A percentile compares a stretch with the other conserved stretches of the same genome.
Conservation (phyloP, 345 rosid genomes). For the Lumnitzera racemosa region DNA sequence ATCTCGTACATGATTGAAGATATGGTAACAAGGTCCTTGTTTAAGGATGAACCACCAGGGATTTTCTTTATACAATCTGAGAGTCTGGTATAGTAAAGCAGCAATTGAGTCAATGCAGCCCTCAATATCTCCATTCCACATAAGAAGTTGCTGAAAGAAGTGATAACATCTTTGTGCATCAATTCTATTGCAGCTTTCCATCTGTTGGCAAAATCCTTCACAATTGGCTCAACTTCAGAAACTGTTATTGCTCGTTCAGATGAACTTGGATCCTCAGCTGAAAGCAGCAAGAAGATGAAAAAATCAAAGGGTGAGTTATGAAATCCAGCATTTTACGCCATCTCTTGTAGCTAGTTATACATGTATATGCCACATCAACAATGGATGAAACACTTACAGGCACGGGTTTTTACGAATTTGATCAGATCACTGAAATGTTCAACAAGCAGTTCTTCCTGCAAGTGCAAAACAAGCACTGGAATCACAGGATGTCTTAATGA, state of each 20-base stretch:
- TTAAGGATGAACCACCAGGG: slow-evolving; percentile 65
- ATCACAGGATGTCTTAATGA: background rate
- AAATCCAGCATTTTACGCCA: too few relatives aligned
- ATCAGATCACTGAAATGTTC: slow-evolving; percentile 92
- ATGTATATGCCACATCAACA: too few relatives aligned
- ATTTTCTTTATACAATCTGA: slow-evolving; percentile 81
- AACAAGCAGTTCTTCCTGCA: slow-evolving; percentile 84
- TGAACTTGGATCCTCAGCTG: slow-evolving; percentile 68
- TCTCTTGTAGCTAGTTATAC: too few relatives aligned
- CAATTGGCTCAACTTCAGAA: slow-evolving; percentile 75
- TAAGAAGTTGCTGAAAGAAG: slow-evolving; percentile 94
- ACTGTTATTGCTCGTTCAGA: slow-evolving; percentile 61
- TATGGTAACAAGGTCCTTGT: slow-evolving; percentile 88
- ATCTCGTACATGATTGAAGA: slow-evolving; percentile 97
- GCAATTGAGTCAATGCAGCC: slow-evolving; percentile 91
- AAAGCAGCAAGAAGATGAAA: background rate
- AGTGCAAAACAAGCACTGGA: background rate
- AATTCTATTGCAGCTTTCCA: slow-evolving; percentile 93
- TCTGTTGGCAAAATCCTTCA: slow-evolving; percentile 79
- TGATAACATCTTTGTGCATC: slow-evolving; percentile 98
- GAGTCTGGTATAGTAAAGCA: slow-evolving; percentile 88
- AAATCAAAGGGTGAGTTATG: background rate
- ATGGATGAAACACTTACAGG: slow-evolving; percentile 45
- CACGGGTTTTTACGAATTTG: slow-evolving; percentile 83
- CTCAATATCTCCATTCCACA: slow-evolving; percentile 95